Evolutionary conservation across 345 rosid genomes (phyloP).

Genomic region (Dipteronia sinensis): DNA sequence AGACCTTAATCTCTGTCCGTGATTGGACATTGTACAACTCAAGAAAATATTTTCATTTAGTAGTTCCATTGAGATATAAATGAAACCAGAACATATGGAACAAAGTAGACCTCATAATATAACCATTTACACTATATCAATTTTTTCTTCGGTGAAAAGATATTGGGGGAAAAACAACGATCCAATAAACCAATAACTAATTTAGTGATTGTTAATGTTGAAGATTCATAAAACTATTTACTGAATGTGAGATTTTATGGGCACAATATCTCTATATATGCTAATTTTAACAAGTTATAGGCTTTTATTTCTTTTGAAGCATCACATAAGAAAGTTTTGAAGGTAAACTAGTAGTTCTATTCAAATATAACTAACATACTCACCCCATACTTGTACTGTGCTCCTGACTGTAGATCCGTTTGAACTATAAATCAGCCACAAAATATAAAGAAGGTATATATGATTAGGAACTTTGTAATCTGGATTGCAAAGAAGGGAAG

Average conservation of each 20-base stretch:
- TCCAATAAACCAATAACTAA: neutral
- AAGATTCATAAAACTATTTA: neutral
- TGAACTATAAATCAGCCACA: constrained; percentile 64
- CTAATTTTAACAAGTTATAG: neutral
- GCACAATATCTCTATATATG: neutral
- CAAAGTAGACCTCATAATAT: neutral
- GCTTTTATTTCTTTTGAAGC: neutral
- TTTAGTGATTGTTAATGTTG: neutral
- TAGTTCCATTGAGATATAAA: neutral
- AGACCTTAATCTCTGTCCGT: neutral
- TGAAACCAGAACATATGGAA: neutral
- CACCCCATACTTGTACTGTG: constrained; percentile 82
- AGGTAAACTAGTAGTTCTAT: neutral
- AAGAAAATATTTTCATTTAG: neutral
- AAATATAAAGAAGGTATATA: constrained; percentile 15
- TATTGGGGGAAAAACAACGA: neutral
- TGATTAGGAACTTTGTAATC: constrained; percentile 4
- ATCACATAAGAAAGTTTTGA: constrained; percentile 3
- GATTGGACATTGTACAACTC: neutral
- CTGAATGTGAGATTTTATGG: neutral
- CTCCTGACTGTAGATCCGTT: constrained; percentile 96
- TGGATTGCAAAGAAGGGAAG: neutral
- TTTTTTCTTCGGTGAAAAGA: neutral
- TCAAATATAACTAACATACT: constrained; percentile 14
- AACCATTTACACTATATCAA: neutral